These are phyloP conservation scores for Capsicum pubescens DNA, from an alignment of 257 asterid species.

Conservation along the genomic window DNA sequence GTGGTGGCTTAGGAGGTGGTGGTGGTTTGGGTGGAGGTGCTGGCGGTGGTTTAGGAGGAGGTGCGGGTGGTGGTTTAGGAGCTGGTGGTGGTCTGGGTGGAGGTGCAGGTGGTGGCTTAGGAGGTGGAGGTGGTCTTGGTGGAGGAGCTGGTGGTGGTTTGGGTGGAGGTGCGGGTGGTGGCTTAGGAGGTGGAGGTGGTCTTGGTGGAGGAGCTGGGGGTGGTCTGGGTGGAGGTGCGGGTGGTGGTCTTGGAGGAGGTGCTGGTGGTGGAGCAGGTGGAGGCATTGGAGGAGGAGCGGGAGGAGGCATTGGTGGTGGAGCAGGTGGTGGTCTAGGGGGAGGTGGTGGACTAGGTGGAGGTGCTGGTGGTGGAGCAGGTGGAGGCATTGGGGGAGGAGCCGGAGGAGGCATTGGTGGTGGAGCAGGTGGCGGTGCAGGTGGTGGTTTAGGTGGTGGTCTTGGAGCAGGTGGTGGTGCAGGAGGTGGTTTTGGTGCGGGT, in stretches of 20 bases:
- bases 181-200: constrained; percentile 33
- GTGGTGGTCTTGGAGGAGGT: constrained; percentile 31
- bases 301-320: constrained; percentile 34
- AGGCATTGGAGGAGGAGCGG: constrained; percentile 23
- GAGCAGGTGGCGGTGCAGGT: not conserved
- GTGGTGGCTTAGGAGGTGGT: not conserved
- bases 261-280: constrained; percentile 41
- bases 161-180: constrained; percentile 36
- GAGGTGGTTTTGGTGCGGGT: constrained; percentile 24
- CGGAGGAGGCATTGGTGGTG: constrained; percentile 32
- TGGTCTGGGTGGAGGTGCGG: constrained; percentile 31
- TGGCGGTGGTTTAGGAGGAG: constrained; percentile 37
- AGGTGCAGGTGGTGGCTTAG: constrained; percentile 31
- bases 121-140: constrained; percentile 35
- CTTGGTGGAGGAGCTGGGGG: not conserved
- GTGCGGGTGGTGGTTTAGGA: constrained; percentile 29
- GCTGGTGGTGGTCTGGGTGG: constrained; percentile 32
- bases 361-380: constrained; percentile 37
- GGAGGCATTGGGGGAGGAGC: constrained; percentile 34
- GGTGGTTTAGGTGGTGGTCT: not conserved
- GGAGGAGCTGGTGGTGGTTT: constrained; percentile 34
- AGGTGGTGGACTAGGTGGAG: constrained; percentile 29
- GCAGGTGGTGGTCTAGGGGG: constrained; percentile 33
- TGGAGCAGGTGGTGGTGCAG: constrained; percentile 31
- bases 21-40: constrained; percentile 29